A percentile compares a stretch with the other conserved stretches of the same genome.
Conservation (phyloP, 2,329 filamentous ascomycete genomes). For the Cercospora canescens region DNA sequence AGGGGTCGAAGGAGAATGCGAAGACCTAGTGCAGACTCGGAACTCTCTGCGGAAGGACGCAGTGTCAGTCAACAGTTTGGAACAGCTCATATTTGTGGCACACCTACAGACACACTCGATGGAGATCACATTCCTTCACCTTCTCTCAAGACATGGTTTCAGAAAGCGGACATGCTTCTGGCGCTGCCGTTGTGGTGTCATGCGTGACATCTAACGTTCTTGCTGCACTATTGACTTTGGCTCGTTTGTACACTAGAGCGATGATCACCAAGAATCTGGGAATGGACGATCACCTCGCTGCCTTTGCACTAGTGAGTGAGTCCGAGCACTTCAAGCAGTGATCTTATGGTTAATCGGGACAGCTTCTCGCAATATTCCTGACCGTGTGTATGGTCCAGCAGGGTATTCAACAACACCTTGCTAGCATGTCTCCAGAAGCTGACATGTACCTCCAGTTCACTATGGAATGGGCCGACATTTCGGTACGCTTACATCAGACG, state of each 20-base stretch:
- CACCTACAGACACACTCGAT: not conserved
- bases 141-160: not conserved
- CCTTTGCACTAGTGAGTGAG: constrained; percentile 18
- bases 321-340: too few species aligned
- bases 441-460: too few species aligned
- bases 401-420: too few species aligned
- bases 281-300: constrained; percentile 29
- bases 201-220: constrained; percentile 29
- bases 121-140: not conserved
- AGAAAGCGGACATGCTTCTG: constrained; percentile 26
- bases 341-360: too few species aligned
- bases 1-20: not conserved
- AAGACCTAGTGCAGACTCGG: not conserved
- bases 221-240: constrained; percentile 22
- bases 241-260: constrained; percentile 26
- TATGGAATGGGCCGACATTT: constrained; percentile 33
- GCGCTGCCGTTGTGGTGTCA: constrained; percentile 28
- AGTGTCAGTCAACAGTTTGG: not conserved
- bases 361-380: constrained; percentile 19
- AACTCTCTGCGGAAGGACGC: not conserved
- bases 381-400: constrained; percentile 26
- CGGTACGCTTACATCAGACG: constrained; percentile 14
- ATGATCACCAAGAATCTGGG: constrained; percentile 28
- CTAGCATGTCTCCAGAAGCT: too few species aligned
- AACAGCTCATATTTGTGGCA: not conserved